These are phyloP conservation scores for Suillus luteus DNA, from an alignment of 768 basidiomycete genomes.

Conservation along the genomic window DNA sequence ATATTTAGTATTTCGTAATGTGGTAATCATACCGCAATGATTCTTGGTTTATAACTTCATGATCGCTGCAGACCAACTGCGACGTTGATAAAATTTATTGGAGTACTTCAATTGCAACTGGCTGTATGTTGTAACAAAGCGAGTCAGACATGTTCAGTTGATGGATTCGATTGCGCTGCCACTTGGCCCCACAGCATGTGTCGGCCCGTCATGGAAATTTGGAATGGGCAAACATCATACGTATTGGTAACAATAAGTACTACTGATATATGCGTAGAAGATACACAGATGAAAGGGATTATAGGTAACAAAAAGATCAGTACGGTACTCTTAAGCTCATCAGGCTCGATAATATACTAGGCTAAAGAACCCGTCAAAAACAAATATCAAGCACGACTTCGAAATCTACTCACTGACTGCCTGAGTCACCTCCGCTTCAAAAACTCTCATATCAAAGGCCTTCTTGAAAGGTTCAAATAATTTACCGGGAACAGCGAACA, in stretches of 20 bases:
- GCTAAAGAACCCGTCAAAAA: background rate
- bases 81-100: no score
- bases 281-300: background rate
- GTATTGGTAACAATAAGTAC: background rate
- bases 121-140: no score
- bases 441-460: slow-evolving; percentile 42
- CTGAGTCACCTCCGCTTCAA: slow-evolving; percentile 38
- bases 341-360: background rate
- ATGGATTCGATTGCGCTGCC: background rate
- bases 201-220: background rate
- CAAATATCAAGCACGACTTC: background rate
- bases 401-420: slow-evolving; percentile 29
- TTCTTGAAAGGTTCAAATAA: slow-evolving; percentile 38
- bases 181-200: background rate
- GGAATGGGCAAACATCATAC: background rate
- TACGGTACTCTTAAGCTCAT: background rate
- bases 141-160: no score
- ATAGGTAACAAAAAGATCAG: slow-evolving; percentile 1
- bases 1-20: no score
- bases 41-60: no score
- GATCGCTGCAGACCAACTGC: no score
- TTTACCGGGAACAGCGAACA: slow-evolving; percentile 46
- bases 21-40: no score
- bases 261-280: background rate
- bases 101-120: no score